Percentiles rank a stretch among this genome's conserved stretches.
phyloP scores from a whole-genome alignment of 352 stramenopile genomes.

The Globisporangium splendens region DNA sequence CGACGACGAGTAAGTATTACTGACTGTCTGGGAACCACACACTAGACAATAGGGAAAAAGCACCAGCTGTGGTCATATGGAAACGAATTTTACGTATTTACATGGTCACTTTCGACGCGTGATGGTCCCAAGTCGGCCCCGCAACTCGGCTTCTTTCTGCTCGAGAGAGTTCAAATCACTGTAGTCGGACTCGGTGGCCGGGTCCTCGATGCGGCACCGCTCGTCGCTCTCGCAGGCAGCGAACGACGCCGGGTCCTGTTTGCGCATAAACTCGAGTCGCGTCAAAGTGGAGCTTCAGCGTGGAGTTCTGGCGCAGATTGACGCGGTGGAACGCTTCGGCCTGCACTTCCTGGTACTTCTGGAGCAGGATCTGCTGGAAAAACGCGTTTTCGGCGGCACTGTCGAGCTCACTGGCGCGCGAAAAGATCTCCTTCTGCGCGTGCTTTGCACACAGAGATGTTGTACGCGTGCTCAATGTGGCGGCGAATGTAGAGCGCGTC shows the following conservation, averaged over 20 bases:
- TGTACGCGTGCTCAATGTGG: conserved; percentile 74
- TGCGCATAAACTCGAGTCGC: conserved; percentile 69
- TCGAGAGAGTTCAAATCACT: conserved; percentile 42
- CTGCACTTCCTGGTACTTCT: conserved; percentile 72
- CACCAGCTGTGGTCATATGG: neutral
- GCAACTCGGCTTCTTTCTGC: conserved; percentile 56
- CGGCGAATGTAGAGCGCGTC: conserved; percentile 69
- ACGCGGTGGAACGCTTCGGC: conserved; percentile 50
- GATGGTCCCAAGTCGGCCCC: conserved; percentile 52
- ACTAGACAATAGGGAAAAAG: neutral
- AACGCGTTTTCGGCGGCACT: conserved; percentile 35
- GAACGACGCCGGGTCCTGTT: conserved; percentile 54
- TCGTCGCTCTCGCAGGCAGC: conserved; percentile 44
- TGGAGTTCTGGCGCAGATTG: conserved; percentile 62
- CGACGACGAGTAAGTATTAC: conserved; percentile 11
- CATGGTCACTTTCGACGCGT: conserved; percentile 9
- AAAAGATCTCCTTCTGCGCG: conserved; percentile 50
- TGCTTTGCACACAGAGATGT: conserved; percentile 67
- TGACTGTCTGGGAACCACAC: neutral
- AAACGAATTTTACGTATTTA: neutral
- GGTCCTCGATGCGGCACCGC: conserved; percentile 41
- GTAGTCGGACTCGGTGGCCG: conserved; percentile 40
- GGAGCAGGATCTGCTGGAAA: conserved; percentile 45
- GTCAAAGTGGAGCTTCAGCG: conserved; percentile 70
- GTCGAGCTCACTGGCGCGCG: conserved; percentile 14